phyloP scores from a whole-genome alignment of 176 grass and related monocot species.

The Carex parvula region DNA sequence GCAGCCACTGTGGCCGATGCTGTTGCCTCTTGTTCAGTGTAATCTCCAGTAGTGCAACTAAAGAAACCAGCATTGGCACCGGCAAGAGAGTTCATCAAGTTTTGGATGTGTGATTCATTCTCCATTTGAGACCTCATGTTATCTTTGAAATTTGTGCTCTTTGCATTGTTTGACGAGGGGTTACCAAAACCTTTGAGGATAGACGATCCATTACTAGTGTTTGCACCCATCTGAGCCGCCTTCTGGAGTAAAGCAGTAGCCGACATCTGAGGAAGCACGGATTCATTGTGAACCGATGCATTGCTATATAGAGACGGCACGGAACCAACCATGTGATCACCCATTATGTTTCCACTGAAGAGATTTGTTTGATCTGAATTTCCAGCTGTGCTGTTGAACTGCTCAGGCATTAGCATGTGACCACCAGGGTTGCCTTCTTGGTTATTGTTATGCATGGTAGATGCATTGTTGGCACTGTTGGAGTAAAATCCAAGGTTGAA shows the following conservation, averaged over 20 bases:
- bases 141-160: slow-evolving; percentile 20
- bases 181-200: slow-evolving; percentile 46
- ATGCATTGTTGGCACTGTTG: slow-evolving; percentile 47
- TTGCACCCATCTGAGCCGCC: slow-evolving; percentile 92
- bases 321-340: slow-evolving; percentile 40
- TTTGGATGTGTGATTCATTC: slow-evolving; percentile 58
- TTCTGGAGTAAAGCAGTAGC: slow-evolving; percentile 91
- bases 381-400: slow-evolving; percentile 44
- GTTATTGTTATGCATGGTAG: slow-evolving; percentile 37
- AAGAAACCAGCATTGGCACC: slow-evolving; percentile 36
- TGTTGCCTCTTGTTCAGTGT: slow-evolving; percentile 40
- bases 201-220: slow-evolving; percentile 50
- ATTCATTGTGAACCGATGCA: slow-evolving; percentile 53
- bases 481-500: slow-evolving; percentile 76
- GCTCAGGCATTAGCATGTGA: slow-evolving; percentile 33
- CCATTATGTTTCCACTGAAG: slow-evolving; percentile 55
- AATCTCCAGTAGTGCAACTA: slow-evolving; percentile 18
- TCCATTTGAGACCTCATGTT: slow-evolving; percentile 47
- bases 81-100: slow-evolving; percentile 86
- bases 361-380: slow-evolving; percentile 34
- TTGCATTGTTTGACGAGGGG: slow-evolving; percentile 29
- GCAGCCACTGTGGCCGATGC: slow-evolving; percentile 8
- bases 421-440: slow-evolving; percentile 42
- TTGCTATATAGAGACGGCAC: slow-evolving; percentile 29
- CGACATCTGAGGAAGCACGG: slow-evolving; percentile 78